phyloP scores from a whole-genome alignment of 73 alveolate genomes.

The Stentor coeruleus region DNA sequence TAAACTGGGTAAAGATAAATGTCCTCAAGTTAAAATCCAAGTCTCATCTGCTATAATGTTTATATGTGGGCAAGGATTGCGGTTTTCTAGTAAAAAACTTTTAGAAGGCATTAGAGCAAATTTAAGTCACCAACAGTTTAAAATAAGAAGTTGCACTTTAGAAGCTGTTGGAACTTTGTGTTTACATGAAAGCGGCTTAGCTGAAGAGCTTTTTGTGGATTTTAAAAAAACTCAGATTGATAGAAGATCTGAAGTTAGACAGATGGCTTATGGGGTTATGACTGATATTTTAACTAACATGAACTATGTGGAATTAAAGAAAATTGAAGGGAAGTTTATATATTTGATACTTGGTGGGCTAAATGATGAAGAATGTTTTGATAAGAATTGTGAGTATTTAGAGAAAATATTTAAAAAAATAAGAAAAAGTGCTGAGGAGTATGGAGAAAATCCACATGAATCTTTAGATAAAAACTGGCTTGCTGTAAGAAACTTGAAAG shows the following conservation, averaged over 20 bases:
- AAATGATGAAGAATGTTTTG: neutral
- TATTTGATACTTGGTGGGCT: slow-evolving; percentile 12
- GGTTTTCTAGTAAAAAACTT: neutral
- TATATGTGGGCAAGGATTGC: neutral
- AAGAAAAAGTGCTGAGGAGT: neutral
- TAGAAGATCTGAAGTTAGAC: neutral
- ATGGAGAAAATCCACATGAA: neutral
- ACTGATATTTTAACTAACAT: neutral
- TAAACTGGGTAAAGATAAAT: neutral
- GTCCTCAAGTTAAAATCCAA: neutral
- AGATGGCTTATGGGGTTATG: neutral
- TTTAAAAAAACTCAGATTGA: slow-evolving; percentile 4
- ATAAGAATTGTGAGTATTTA: neutral
- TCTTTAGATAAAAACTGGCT: neutral
- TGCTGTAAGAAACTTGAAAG: neutral
- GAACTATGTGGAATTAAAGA: neutral
- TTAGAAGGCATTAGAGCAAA: neutral
- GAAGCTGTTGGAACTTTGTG: neutral
- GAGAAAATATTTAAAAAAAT: neutral
- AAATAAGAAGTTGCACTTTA: neutral
- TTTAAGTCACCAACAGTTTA: slow-evolving; percentile 16
- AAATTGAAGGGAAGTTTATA: neutral
- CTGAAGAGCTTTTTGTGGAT: neutral
- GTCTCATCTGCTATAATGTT: neutral
- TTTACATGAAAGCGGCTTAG: neutral